Evolutionary conservation across 768 basidiomycete genomes (phyloP).

Genomic region (Panaeolus papilionaceus): DNA sequence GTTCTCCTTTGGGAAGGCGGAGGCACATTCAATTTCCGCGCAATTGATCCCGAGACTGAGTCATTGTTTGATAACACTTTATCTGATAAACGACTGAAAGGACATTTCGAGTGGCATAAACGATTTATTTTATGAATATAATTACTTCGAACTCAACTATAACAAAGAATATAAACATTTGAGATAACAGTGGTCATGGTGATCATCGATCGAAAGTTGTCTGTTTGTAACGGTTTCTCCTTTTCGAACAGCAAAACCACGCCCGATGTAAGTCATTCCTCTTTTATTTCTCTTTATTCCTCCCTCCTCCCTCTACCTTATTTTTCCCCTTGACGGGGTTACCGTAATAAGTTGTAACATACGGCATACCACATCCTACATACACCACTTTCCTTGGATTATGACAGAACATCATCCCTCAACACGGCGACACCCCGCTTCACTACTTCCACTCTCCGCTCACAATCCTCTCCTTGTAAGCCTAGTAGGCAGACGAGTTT

Average conservation of each 20-base stretch:
- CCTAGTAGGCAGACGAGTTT: slow-evolving; percentile 79
- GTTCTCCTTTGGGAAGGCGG: background rate
- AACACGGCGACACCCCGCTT: slow-evolving; percentile 69
- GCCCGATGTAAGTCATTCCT: slow-evolving; percentile 24
- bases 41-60: slow-evolving; percentile 3
- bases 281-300: slow-evolving; percentile 24
- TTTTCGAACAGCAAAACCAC: slow-evolving; percentile 36
- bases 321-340: slow-evolving; percentile 50
- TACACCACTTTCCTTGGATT: slow-evolving; percentile 33
- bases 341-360: slow-evolving; percentile 19
- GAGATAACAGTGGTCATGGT: background rate
- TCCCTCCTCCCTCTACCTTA: slow-evolving; percentile 33
- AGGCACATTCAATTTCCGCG: slow-evolving; percentile 1
- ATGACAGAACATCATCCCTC: slow-evolving; percentile 35
- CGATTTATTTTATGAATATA: no score
- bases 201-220: slow-evolving; percentile 13
- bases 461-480: slow-evolving; percentile 85
- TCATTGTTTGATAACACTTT: background rate
- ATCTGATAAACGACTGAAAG: no score
- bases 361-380: slow-evolving; percentile 36
- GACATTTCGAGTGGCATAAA: no score
- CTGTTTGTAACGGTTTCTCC: slow-evolving; percentile 27
- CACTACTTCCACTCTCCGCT: slow-evolving; percentile 74
- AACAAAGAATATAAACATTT: background rate
- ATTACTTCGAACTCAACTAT: no score